phyloP scores from a whole-genome alignment of 805 yeast genomes.

The Candida schatavii region DNA sequence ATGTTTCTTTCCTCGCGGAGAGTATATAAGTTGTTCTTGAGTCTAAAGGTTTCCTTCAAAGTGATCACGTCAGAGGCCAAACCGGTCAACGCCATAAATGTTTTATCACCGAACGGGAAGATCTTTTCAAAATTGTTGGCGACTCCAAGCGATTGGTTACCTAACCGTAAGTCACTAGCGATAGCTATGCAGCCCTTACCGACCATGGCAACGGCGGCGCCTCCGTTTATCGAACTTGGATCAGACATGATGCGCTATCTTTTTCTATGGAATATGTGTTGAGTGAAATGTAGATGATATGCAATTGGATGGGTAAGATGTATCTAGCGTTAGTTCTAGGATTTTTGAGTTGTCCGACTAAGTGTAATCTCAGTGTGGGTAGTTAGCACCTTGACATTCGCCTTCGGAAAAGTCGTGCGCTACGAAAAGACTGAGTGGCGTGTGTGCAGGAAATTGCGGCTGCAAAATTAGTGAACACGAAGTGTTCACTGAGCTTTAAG shows the following conservation, averaged over 20 bases:
- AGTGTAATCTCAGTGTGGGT: too few species aligned
- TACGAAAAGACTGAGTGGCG: too few species aligned
- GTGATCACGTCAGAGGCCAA: slow-evolving; percentile 93
- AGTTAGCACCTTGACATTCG: too few species aligned
- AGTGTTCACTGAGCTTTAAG: too few species aligned
- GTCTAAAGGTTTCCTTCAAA: slow-evolving; percentile 73
- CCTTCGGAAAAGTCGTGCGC: too few species aligned
- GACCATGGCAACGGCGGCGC: slow-evolving; percentile 97
- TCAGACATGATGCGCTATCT: slow-evolving; percentile 53
- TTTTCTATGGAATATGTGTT: not conserved
- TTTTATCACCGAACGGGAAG: slow-evolving; percentile 75
- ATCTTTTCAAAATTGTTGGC: slow-evolving; percentile 92
- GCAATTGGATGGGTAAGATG: not conserved
- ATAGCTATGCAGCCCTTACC: slow-evolving; percentile 98
- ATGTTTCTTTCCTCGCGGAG: slow-evolving; percentile 87
- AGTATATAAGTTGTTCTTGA: slow-evolving; percentile 84
- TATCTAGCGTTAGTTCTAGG: too few species aligned
- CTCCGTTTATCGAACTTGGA: slow-evolving; percentile 83
- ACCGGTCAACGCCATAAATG: slow-evolving; percentile 90
- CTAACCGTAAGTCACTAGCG: slow-evolving; percentile 92
- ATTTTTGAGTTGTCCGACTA: too few species aligned
- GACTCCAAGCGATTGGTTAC: slow-evolving; percentile 89
- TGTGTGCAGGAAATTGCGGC: too few species aligned
- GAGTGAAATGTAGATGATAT: not conserved
- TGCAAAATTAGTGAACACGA: too few species aligned